These are phyloP conservation scores for Boeremia lycopersici DNA, from an alignment of 2,329 filamentous ascomycete genomes.

Conservation along the genomic window DNA sequence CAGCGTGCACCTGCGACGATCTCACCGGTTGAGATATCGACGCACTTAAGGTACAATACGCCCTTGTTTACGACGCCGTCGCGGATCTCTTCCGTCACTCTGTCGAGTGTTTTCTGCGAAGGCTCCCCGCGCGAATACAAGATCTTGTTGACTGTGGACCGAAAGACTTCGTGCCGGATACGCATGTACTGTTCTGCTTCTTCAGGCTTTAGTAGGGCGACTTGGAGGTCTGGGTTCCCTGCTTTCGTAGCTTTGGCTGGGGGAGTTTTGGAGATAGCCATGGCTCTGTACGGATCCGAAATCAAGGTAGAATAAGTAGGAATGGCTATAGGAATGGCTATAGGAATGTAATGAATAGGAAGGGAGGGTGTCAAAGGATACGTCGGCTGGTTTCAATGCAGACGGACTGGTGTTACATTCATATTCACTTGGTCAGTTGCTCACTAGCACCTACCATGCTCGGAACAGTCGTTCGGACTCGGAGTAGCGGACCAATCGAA, in stretches of 20 bases:
- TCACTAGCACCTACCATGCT: not conserved
- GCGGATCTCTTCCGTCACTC: slow-evolving; percentile 28
- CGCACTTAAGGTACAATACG: slow-evolving; percentile 38
- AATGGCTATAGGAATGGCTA: not conserved
- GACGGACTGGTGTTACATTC: slow-evolving; percentile 5
- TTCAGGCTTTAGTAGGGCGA: slow-evolving; percentile 35
- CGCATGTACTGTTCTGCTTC: slow-evolving; percentile 40
- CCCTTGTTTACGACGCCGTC: slow-evolving; percentile 33
- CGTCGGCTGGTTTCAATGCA: not conserved
- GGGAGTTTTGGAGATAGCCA: slow-evolving; percentile 3
- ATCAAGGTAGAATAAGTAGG: not conserved
- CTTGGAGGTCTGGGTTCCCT: slow-evolving; percentile 30
- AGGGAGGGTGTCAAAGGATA: not conserved
- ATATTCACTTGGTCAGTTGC: slow-evolving; percentile 5
- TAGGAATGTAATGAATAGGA: not conserved
- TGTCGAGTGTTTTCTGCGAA: slow-evolving; percentile 31
- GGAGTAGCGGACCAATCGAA: slow-evolving; percentile 15
- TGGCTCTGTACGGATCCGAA: not conserved
- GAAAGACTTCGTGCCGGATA: slow-evolving; percentile 42
- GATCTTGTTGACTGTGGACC: slow-evolving; percentile 41
- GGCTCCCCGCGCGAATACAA: slow-evolving; percentile 39
- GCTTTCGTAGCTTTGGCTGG: slow-evolving; percentile 24
- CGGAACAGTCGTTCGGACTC: slow-evolving; percentile 15
- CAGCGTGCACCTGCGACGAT: slow-evolving; percentile 42
- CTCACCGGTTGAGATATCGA: slow-evolving; percentile 31